Evolutionary conservation across 805 yeast genomes (phyloP).

Genomic region (Dipodascus albidus): DNA sequence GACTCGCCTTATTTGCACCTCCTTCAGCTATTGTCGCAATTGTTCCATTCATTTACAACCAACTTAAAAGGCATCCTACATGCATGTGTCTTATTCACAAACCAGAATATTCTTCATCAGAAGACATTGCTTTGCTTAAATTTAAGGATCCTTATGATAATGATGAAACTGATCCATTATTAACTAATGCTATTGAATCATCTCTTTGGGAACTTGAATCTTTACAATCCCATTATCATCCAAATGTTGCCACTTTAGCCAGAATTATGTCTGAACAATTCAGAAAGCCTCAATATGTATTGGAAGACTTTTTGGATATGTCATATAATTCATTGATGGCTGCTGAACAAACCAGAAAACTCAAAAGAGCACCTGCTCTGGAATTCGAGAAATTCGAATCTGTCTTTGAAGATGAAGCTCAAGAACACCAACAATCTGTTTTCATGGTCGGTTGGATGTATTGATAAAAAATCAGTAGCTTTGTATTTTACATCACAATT

Average conservation of each 20-base stretch:
- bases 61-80: conserved; percentile 82
- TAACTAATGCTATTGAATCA: conserved; percentile 68
- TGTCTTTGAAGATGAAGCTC: conserved; percentile 10
- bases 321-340: conserved; percentile 56
- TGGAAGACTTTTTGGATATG: conserved; percentile 95
- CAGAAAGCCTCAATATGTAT: conserved; percentile 70
- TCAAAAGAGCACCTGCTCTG: conserved; percentile 42
- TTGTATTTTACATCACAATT: neutral
- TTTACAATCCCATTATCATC: conserved; percentile 77
- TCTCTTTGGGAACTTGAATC: conserved; percentile 90
- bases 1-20: conserved; percentile 64
- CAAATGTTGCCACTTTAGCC: conserved; percentile 88
- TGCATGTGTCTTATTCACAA: conserved; percentile 82
- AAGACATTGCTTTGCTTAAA: conserved; percentile 18
- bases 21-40: conserved; percentile 82
- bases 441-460: conserved; percentile 1
- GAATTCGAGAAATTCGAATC: conserved; percentile 37
- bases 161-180: conserved; percentile 59
- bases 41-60: conserved; percentile 84
- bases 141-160: conserved; percentile 57
- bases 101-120: conserved; percentile 13
- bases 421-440: conserved; percentile 3
- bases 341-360: conserved; percentile 32
- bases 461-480: conserved; percentile 1
- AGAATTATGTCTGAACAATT: conserved; percentile 83